Evolutionary conservation across 192 early-diverging fungal species (phyloP), one percentile per base, ranked within the genome.

Genomic region (Backusella westeae): DNA sequence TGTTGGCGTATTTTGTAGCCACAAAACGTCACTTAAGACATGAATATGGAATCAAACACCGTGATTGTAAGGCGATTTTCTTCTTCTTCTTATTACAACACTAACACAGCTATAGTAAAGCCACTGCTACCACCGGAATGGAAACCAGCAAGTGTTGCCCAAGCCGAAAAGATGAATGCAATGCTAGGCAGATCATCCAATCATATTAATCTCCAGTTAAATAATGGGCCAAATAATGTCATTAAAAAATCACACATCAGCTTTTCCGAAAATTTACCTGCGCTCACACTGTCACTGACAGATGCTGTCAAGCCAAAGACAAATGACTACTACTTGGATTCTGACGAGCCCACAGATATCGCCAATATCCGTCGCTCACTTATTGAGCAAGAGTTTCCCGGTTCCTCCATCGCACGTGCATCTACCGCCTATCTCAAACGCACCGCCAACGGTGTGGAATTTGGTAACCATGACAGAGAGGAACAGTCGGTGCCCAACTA

Each of bases 11-110:
- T 72, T 87, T 81, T 15, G 81, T 89, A 34, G 82, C 89, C 15
- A 85, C 87, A 72, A 89, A 89, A 74, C 89, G 87, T 78, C 88
- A 90, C 75, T 76, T 94, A 12, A 76, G 93, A 23, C 84, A 84
- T 53, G 93, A 94, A 82, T 85, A 87, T 75, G 91, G 89, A 8
- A 75, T 71, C 46, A 80, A 87, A 41, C 86, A 85, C 74, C 74
- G 78, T 72, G 91, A 91, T 75, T 80, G 80, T 81, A 77, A 63
- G 71, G 69, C 23, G 63, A 0, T 46, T 10, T 21, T 23, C 23
- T 1, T 56, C 9, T 53, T 9, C 8, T 10, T 26, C 8, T 56
- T 32, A 3, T 32, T 32, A 32, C 32, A 32, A 32, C 32, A 3
- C 32, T 32, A 32, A 32, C 32, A 32, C 32, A 32, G 32, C 2